Conservation (phyloP, 2,329 filamentous ascomycete genomes). For the Exophiala calicioides region DNA sequence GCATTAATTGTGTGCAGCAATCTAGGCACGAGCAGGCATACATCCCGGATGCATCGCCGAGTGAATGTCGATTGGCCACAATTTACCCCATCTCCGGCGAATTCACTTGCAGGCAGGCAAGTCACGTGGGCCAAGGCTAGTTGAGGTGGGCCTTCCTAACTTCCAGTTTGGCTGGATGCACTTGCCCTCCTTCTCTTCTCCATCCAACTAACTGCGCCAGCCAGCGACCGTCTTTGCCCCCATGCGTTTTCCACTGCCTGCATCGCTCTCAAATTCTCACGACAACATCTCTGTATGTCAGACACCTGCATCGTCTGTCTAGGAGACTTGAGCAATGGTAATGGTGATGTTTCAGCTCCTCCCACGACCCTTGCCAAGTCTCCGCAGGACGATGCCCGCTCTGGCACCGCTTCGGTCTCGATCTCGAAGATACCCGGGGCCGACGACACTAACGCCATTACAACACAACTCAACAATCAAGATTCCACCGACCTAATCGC, state of each 20-base stretch:
- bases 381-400: slow-evolving; percentile 25
- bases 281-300: slow-evolving; percentile 48
- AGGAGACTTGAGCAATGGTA: slow-evolving; percentile 65
- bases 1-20: no score
- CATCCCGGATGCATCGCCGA: no score
- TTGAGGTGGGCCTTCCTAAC: slow-evolving; percentile 15
- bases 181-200: slow-evolving; percentile 24
- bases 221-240: slow-evolving; percentile 13
- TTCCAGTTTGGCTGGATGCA: slow-evolving; percentile 13
- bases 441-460: slow-evolving; percentile 34
- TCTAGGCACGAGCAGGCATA: no score
- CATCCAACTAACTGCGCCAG: slow-evolving; percentile 20
- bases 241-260: slow-evolving; percentile 21
- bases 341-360: slow-evolving; percentile 51
- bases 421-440: slow-evolving; percentile 34
- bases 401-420: no score
- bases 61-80: no score
- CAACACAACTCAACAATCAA: slow-evolving; percentile 26
- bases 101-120: neutral
- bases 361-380: slow-evolving; percentile 46
- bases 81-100: no score
- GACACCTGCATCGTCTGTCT: slow-evolving; percentile 72
- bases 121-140: no score
- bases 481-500: slow-evolving; percentile 50
- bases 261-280: slow-evolving; percentile 29